Percentiles rank a stretch among this genome's conserved stretches.
phyloP scores from a whole-genome alignment of 148 eudicot species.

The Fagopyrum esculentum region DNA sequence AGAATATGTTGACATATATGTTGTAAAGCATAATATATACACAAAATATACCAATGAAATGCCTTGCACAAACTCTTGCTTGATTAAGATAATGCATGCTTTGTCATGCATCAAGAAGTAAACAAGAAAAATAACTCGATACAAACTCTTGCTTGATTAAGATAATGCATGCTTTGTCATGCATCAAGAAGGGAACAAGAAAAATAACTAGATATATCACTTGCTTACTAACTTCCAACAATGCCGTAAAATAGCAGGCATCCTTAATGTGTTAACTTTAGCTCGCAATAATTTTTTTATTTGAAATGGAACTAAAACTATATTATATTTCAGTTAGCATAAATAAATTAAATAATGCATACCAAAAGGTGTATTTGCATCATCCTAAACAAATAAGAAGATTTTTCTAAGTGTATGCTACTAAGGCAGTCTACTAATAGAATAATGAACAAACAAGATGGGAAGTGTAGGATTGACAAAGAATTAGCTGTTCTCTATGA shows the following conservation, averaged over 20 bases:
- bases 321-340: not conserved
- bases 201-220: not conserved
- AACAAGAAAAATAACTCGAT: not conserved
- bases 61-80: not conserved
- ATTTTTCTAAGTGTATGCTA: too few relatives aligned
- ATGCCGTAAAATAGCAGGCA: not conserved
- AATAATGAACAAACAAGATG: too few relatives aligned
- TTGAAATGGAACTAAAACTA: too few relatives aligned
- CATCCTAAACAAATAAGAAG: too few relatives aligned
- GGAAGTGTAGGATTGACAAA: not conserved
- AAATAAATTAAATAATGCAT: not conserved
- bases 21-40: constrained; percentile 1
- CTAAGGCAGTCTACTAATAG: too few relatives aligned
- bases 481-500: not conserved
- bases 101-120: not conserved
- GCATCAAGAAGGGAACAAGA: not conserved
- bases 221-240: not conserved
- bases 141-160: not conserved
- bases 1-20: constrained; percentile 8
- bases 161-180: not conserved
- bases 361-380: not conserved
- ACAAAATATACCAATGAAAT: not conserved
- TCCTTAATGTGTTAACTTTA: not conserved
- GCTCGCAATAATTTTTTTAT: too few relatives aligned
- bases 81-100: not conserved